Evolutionary conservation across 768 basidiomycete genomes (phyloP).

Genomic region (Podaxis sp.): DNA sequence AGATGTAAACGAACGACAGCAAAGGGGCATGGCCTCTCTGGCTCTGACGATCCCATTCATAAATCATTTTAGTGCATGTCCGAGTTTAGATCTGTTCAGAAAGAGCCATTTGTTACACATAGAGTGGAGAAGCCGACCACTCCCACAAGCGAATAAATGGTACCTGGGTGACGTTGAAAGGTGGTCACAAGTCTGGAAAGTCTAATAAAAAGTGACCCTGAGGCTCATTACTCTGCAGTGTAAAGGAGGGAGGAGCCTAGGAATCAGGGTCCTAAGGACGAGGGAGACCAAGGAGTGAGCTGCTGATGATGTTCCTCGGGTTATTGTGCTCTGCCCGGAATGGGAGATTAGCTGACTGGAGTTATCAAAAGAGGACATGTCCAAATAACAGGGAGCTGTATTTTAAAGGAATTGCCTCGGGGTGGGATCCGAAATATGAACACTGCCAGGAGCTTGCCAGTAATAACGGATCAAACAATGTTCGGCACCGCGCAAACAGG

Average conservation of each 20-base stretch:
- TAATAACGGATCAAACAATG: slow-evolving; percentile 7
- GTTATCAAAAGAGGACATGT: background rate
- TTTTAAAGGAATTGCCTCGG: background rate
- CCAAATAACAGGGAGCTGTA: background rate
- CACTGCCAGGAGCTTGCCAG: background rate
- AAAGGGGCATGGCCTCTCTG: slow-evolving; percentile 11
- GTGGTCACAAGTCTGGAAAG: slow-evolving; percentile 11
- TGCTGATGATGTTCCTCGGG: background rate
- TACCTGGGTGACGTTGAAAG: slow-evolving; percentile 9
- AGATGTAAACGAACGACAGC: slow-evolving; percentile 11
- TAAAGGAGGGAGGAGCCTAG: slow-evolving; percentile 2
- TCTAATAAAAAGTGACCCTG: slow-evolving; percentile 10
- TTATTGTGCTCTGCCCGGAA: background rate
- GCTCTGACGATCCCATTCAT: slow-evolving; percentile 11
- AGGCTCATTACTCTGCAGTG: slow-evolving; percentile 7
- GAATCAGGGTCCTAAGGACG: slow-evolving; percentile 1
- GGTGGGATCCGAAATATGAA: background rate
- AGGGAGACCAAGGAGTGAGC: background rate
- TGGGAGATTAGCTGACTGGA: background rate
- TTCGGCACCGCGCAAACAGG: slow-evolving; percentile 1
- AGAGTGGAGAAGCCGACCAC: slow-evolving; percentile 5
- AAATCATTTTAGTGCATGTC: slow-evolving; percentile 11
- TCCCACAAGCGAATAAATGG: slow-evolving; percentile 11
- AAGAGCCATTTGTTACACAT: slow-evolving; percentile 6
- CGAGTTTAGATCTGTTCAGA: slow-evolving; percentile 8